Conservation (phyloP, 1,284 basidiomycete species). For the Caloboletus inedulis region DNA sequence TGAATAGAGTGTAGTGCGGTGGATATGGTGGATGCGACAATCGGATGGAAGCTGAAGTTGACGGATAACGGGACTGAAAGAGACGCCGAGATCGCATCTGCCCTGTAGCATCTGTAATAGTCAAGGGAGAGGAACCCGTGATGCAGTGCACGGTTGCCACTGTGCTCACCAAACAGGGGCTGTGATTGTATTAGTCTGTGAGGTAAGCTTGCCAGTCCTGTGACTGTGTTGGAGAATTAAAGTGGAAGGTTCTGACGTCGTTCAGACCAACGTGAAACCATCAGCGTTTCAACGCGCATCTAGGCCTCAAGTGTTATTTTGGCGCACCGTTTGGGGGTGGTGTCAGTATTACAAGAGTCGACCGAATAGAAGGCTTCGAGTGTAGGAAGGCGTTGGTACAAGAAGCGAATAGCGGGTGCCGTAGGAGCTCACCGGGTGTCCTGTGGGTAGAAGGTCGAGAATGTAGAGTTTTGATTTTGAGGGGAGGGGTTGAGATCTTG, state of each 20-base stretch:
- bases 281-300: conserved; percentile 5
- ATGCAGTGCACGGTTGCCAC: background rate
- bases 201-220: too few species aligned
- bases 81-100: background rate
- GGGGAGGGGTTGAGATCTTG: background rate
- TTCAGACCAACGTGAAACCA: conserved; percentile 1
- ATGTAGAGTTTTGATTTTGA: background rate
- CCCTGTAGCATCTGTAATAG: too few species aligned
- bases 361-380: background rate
- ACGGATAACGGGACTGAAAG: background rate
- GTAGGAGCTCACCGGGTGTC: background rate
- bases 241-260: too few species aligned
- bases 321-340: background rate
- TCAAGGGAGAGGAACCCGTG: background rate
- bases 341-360: background rate
- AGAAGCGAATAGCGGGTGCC: background rate
- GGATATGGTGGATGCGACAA: background rate
- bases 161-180: background rate
- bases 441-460: background rate
- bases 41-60: conserved; percentile 1
- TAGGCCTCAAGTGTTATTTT: background rate
- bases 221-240: background rate
- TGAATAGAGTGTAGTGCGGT: background rate
- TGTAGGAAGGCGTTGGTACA: background rate
- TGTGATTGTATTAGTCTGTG: background rate